Conservation (phyloP, 1,284 basidiomycete genomes). For the Trichosporon sp. region DNA sequence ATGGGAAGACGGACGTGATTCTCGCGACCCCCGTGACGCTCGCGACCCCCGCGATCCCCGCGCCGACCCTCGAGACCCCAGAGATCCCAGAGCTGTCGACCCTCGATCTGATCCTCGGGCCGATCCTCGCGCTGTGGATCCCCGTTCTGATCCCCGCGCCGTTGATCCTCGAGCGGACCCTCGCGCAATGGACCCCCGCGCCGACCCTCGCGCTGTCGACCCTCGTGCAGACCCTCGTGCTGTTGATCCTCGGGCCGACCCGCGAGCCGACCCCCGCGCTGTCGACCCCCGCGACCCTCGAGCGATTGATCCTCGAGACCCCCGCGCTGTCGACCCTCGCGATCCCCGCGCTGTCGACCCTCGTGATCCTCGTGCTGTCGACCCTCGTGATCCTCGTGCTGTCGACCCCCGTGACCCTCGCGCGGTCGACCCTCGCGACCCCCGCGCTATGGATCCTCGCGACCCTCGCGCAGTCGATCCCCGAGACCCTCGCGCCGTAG, state of each 20-base stretch:
- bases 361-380: conserved; percentile 2
- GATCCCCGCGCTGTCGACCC: neutral
- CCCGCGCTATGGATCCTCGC: neutral
- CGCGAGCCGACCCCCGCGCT: conserved; percentile 1
- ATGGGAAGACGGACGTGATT: conserved; percentile 8
- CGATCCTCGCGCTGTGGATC: neutral
- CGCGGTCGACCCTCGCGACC: neutral
- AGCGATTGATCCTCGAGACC: neutral
- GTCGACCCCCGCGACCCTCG: conserved; percentile 1
- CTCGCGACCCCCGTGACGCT: neutral
- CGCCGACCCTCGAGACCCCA: too few species aligned
- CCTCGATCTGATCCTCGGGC: neutral
- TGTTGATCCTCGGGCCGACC: neutral
- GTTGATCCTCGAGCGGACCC: neutral
- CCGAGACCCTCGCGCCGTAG: neutral
- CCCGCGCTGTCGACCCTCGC: neutral
- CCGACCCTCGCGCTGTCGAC: conserved; percentile 5
- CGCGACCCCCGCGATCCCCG: neutral
- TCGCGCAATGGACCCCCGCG: neutral
- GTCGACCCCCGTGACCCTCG: conserved; percentile 4
- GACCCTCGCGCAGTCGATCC: conserved; percentile 2
- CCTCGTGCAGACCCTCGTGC: neutral
- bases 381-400: conserved; percentile 4
- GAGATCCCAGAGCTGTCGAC: too few species aligned
- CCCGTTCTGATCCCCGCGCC: neutral